Evolutionary conservation across 768 basidiomycete genomes (phyloP).

Genomic region (Termitomyces bulborhizus): DNA sequence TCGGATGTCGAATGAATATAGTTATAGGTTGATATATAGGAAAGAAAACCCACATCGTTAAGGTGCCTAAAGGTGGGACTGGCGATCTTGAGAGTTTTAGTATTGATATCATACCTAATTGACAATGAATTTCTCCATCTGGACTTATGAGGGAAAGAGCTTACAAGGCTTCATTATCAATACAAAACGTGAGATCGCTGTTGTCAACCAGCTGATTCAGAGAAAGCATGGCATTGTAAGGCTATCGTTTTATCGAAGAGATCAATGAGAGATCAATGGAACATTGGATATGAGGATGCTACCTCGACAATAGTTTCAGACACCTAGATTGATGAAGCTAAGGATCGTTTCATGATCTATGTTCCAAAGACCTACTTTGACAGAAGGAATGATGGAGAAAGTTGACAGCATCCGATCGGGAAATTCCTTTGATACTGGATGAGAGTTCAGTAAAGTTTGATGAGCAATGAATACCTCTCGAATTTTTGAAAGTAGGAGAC

Average conservation of each 20-base stretch:
- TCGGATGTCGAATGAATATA: not conserved
- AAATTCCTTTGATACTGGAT: slow-evolving; percentile 31
- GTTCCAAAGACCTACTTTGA: slow-evolving; percentile 27
- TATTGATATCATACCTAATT: slow-evolving; percentile 65
- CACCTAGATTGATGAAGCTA: slow-evolving; percentile 24
- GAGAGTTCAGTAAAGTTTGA: not conserved
- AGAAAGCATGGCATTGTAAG: slow-evolving; percentile 82
- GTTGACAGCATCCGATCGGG: slow-evolving; percentile 53
- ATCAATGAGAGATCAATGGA: slow-evolving; percentile 31
- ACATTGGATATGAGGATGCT: slow-evolving; percentile 27
- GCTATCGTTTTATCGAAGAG: slow-evolving; percentile 42
- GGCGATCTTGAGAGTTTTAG: slow-evolving; percentile 58
- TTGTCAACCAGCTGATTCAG: slow-evolving; percentile 88
- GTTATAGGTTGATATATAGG: not conserved
- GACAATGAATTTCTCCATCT: not conserved
- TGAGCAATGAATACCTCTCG: slow-evolving; percentile 47
- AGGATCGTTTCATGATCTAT: not conserved
- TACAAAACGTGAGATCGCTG: slow-evolving; percentile 75
- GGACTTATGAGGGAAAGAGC: slow-evolving; percentile 17
- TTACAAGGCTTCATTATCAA: slow-evolving; percentile 85
- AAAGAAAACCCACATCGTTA: slow-evolving; percentile 47
- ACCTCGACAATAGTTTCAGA: slow-evolving; percentile 61
- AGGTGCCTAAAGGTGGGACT: slow-evolving; percentile 60
- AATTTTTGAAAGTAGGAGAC: slow-evolving; percentile 73
- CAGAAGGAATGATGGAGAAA: slow-evolving; percentile 49